phyloP scores from a whole-genome alignment of 2,329 filamentous ascomycete species.

The Xylaria arbuscula region DNA sequence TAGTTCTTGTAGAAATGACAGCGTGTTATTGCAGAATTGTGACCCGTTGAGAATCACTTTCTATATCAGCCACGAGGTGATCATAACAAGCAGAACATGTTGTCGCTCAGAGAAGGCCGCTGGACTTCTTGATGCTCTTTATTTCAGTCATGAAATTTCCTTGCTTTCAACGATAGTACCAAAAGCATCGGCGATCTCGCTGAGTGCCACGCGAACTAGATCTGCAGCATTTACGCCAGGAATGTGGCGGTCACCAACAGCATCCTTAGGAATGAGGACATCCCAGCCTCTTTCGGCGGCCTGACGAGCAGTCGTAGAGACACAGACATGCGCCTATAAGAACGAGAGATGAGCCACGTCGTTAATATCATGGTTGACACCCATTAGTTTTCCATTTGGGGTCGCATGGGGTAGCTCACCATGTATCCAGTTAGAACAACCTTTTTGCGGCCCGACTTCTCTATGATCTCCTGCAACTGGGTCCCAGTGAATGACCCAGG shows the following conservation, averaged over 20 bases:
- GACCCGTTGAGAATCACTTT: neutral
- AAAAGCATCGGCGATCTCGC: constrained; percentile 31
- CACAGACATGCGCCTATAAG: constrained; percentile 29
- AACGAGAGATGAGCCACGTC: neutral
- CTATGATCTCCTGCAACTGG: constrained; percentile 28
- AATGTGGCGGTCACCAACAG: constrained; percentile 32
- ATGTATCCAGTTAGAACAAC: constrained; percentile 33
- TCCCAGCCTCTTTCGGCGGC: constrained; percentile 31
- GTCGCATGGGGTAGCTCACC: constrained; percentile 15
- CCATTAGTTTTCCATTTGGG: neutral
- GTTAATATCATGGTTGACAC: neutral
- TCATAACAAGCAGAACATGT: no score
- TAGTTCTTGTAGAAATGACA: neutral
- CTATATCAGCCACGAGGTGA: neutral
- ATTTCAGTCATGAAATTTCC: constrained; percentile 12
- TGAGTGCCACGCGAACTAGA: constrained; percentile 29
- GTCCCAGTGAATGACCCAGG: constrained; percentile 29
- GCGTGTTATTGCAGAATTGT: neutral
- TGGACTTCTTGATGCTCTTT: no score
- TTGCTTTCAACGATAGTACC: constrained; percentile 30
- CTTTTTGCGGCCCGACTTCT: constrained; percentile 29
- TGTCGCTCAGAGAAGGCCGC: no score
- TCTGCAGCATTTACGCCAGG: constrained; percentile 27
- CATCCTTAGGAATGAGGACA: constrained; percentile 26
- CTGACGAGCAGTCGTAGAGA: constrained; percentile 31